Evolutionary conservation across 306 rosid genomes (phyloP).

Genomic region (Senna siamea): DNA sequence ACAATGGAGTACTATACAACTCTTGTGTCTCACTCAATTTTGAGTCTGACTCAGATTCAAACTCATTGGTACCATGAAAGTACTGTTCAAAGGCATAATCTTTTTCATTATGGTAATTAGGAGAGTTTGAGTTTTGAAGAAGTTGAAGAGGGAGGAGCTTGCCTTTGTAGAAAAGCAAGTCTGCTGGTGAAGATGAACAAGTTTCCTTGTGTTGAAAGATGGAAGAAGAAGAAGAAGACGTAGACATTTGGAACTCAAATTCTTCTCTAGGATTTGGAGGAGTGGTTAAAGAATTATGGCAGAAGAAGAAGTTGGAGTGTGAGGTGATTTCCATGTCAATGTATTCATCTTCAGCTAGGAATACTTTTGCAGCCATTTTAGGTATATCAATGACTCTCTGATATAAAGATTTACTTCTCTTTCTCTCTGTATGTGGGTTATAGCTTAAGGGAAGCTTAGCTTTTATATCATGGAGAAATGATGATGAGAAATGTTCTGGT

Average conservation of each 20-base stretch:
- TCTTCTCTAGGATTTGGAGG: constrained; percentile 56
- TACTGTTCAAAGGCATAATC: constrained; percentile 60
- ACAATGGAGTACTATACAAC: constrained; percentile 59
- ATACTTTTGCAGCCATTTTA: constrained; percentile 64
- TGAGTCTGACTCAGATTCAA: too few relatives aligned
- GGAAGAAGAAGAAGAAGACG: neutral
- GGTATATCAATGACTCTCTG: too few relatives aligned
- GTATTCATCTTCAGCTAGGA: constrained; percentile 68
- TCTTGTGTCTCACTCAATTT: too few relatives aligned
- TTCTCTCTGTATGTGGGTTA: constrained; percentile 32
- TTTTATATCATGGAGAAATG: constrained; percentile 46
- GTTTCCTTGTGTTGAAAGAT: constrained; percentile 55
- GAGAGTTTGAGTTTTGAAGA: constrained; percentile 61
- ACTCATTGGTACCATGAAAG: constrained; percentile 16
- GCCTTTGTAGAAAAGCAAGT: constrained; percentile 95
- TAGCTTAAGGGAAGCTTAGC: constrained; percentile 42
- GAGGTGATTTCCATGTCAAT: constrained; percentile 84
- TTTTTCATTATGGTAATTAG: constrained; percentile 39
- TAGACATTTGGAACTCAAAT: constrained; percentile 96
- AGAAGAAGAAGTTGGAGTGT: constrained; percentile 48
- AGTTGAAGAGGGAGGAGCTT: constrained; percentile 98
- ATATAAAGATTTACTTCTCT: neutral
- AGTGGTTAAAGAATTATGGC: constrained; percentile 50
- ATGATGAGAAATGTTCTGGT: constrained; percentile 20
- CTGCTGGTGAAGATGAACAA: constrained; percentile 89